phyloP scores from a whole-genome alignment of 352 stramenopile genomes.

The Phytopythium oedochilum region DNA sequence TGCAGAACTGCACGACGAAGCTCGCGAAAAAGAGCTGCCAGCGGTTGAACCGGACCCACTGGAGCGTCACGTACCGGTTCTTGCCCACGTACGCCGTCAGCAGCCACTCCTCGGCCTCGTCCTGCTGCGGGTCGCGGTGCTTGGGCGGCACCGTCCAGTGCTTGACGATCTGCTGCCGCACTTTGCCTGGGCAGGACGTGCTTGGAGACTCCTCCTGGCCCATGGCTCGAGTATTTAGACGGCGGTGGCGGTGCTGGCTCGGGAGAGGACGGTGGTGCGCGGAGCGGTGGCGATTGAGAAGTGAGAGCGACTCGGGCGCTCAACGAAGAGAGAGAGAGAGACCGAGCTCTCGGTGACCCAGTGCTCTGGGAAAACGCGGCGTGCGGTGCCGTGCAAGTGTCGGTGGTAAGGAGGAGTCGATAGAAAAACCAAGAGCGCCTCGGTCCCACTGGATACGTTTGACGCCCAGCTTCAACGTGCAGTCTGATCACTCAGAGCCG shows the following conservation, averaged over 20 bases:
- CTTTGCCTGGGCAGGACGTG: constrained; percentile 24
- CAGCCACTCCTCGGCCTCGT: constrained; percentile 49
- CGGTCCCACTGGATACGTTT: not conserved
- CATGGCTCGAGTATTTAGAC: not conserved
- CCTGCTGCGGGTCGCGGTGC: constrained; percentile 39
- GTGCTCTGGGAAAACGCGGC: no score
- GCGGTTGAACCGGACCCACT: constrained; percentile 43
- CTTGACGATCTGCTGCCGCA: constrained; percentile 18
- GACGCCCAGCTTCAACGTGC: constrained; percentile 5
- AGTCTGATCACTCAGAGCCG: not conserved
- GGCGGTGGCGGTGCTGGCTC: not conserved
- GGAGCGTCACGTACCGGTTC: constrained; percentile 37
- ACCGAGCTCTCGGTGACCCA: no score
- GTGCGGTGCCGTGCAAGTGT: no score
- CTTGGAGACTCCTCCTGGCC: constrained; percentile 11
- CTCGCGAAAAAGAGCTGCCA: constrained; percentile 60
- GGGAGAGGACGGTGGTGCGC: not conserved
- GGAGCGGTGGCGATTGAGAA: constrained; percentile 10
- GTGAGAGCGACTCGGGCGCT: constrained; percentile 1
- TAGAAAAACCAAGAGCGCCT: not conserved
- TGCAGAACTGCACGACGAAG: constrained; percentile 70
- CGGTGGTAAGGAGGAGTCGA: not conserved
- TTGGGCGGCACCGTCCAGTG: constrained; percentile 58
- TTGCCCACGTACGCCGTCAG: constrained; percentile 45
- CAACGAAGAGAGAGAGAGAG: not conserved